phyloP scores from a whole-genome alignment of 331 rosid genomes.

The Spiraea crenata region DNA sequence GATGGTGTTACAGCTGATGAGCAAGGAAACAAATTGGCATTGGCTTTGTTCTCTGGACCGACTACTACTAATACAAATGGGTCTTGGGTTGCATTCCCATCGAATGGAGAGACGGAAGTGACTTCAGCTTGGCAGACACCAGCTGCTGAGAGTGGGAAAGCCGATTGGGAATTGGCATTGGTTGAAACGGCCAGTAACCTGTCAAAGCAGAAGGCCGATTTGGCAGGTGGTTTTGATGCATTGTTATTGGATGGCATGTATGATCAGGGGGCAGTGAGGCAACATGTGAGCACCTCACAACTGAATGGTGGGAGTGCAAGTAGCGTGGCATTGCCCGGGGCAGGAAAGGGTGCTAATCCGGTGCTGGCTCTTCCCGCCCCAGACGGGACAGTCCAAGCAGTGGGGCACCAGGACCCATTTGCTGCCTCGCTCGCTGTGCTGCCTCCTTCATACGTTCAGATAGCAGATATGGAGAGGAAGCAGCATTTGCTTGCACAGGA shows the following conservation, averaged over 20 bases:
- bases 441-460: constrained; percentile 85
- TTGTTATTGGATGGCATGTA: constrained; percentile 81
- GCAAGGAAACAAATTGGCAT: constrained; percentile 74
- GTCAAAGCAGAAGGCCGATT: constrained; percentile 57
- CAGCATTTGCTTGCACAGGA: constrained; percentile 73
- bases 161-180: constrained; percentile 92
- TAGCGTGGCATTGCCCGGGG: constrained; percentile 67
- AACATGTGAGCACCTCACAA: constrained; percentile 67
- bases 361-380: constrained; percentile 90
- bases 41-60: constrained; percentile 74
- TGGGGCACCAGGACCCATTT: constrained; percentile 80
- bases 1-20: constrained; percentile 62
- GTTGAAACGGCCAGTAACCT: constrained; percentile 64
- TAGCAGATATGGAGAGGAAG: constrained; percentile 88
- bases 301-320: constrained; percentile 82
- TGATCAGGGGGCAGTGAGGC: constrained; percentile 94
- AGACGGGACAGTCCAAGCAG: constrained; percentile 67
- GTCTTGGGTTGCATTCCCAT: constrained; percentile 77
- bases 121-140: constrained; percentile 84
- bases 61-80: constrained; percentile 47
- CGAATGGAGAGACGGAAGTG: constrained; percentile 59
- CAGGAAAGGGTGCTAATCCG: constrained; percentile 43
- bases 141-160: constrained; percentile 74
- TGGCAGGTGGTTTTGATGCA: constrained; percentile 86
- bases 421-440: constrained; percentile 73